Conservation (phyloP, 2,329 filamentous ascomycete species). For the Tolypocladium ophioglossoides region DNA sequence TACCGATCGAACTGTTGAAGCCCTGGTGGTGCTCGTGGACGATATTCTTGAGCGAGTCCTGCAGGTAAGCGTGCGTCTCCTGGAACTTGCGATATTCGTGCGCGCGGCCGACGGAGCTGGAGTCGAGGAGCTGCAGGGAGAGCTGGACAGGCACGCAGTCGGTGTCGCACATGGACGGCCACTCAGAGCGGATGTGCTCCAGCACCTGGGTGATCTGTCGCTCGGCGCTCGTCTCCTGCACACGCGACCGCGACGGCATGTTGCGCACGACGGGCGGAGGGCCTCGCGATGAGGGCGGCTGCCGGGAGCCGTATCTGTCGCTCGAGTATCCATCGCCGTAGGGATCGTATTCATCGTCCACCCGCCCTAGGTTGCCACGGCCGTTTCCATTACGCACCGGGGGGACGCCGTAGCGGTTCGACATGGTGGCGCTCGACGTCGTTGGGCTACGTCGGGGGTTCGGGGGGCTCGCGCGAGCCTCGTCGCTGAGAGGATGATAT, state of each 20-base stretch:
- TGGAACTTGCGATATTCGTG: conserved; percentile 81
- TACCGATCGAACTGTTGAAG: conserved; percentile 98
- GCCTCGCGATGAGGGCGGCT: conserved; percentile 19
- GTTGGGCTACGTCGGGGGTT: not conserved
- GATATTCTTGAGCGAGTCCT: conserved; percentile 84
- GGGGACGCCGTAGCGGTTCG: conserved; percentile 35
- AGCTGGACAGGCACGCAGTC: conserved; percentile 90
- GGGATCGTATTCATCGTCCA: conserved; percentile 39
- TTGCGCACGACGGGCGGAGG: conserved; percentile 19
- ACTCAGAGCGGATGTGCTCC: conserved; percentile 75
- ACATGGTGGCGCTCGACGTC: conserved; percentile 27
- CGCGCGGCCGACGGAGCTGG: conserved; percentile 83
- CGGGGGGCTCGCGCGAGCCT: conserved; percentile 6
- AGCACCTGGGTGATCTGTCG: conserved; percentile 55
- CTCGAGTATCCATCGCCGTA: conserved; percentile 29
- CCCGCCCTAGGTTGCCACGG: conserved; percentile 30
- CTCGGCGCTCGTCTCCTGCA: conserved; percentile 39
- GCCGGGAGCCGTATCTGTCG: conserved; percentile 30
- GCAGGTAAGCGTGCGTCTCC: conserved; percentile 76
- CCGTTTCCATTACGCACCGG: conserved; percentile 26
- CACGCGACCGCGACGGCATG: conserved; percentile 24
- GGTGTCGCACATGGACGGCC: conserved; percentile 82
- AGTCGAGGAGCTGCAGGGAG: conserved; percentile 88
- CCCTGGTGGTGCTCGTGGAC: conserved; percentile 98
- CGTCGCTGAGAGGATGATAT: conserved; percentile 1